A percentile compares a stretch with the other conserved stretches of the same genome.
These are phyloP conservation scores for Poa annua DNA, from an alignment of 176 grass and related monocot species.

Conservation along the genomic window DNA sequence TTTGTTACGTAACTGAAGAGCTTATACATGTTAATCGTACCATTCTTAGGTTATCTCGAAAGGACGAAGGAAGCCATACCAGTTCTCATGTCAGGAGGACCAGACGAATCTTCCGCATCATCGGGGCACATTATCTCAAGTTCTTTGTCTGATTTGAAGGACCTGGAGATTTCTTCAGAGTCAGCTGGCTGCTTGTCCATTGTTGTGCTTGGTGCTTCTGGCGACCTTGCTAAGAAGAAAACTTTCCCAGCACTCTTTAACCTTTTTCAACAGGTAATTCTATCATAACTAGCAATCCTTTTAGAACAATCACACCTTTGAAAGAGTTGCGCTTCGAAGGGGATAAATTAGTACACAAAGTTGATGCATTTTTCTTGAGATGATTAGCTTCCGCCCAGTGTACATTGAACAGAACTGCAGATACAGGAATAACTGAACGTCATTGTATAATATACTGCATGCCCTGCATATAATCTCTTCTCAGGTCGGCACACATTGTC, in stretches of 20 bases:
- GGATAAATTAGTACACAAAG: conserved; percentile 23
- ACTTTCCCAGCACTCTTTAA: conserved; percentile 95
- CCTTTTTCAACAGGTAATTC: conserved; percentile 83
- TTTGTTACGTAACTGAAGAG: not conserved
- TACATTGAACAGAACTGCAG: not conserved
- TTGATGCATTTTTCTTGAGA: conserved; percentile 14
- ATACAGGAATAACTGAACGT: not conserved
- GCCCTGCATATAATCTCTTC: conserved; percentile 27
- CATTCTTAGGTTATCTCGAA: conserved; percentile 42
- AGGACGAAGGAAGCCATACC: conserved; percentile 14
- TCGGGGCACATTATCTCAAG: conserved; percentile 56
- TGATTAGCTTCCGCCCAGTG: not conserved
- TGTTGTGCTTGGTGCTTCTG: conserved; percentile 95
- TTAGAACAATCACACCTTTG: not conserved
- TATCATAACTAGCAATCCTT: conserved; percentile 7
- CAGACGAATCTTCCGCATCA: conserved; percentile 50
- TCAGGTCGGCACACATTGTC: conserved; percentile 15
- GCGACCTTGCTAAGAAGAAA: conserved; percentile 98
- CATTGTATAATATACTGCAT: not conserved
- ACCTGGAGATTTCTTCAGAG: conserved; percentile 55
- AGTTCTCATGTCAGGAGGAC: conserved; percentile 56
- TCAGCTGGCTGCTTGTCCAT: conserved; percentile 70
- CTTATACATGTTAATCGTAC: conserved; percentile 23
- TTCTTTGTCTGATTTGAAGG: conserved; percentile 56
- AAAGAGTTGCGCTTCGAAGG: not conserved